Base-by-base conservation (phyloP, 805 yeast species). In the Wickerhamiella sorbophila region DNA sequence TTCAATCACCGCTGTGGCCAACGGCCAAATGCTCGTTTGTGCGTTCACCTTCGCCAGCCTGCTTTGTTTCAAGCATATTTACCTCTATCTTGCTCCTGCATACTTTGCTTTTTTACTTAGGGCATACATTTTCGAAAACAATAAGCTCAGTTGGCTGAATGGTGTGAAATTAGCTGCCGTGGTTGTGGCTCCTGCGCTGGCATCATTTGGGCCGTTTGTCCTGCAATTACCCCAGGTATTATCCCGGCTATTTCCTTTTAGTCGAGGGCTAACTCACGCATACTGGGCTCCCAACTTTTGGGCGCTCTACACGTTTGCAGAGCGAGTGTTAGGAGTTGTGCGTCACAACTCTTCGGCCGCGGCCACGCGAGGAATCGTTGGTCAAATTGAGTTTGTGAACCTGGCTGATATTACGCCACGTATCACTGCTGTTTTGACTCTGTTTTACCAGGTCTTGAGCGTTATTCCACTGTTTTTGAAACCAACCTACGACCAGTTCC, bases 201-300 rank as follows among this genome's bases (percentile, higher is more conserved):
- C 75, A 4, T 85, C 94, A 8, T 84, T 87, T 64, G 79, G 69
- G 1, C 97, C 97, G 1, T 87, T 87, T 54, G 59, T 71, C 5
- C 72, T 71, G 51, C 81, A 76, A 27, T 53, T 81, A 38, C 78
- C 81, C 0, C 74, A 83, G 47, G 60, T 91, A 15, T 38, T 84
- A 6, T 55, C 63, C 4, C 68, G 98, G 36, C 62, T 91, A 26
- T 91, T 91, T 62, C 98, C 98, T 4, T 88, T 88, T 57, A 79
- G 93, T 39, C 69, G 97, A 57, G 97, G 97, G 1, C 67, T 91
- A 31, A 91, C 96, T 4, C 98, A 91, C 61, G 95, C 97, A 0
- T 91, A 91, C 62, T 91, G 98, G 97, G 97, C 98, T 1, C 97
- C 99, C 14, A 91, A 91, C 54, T 66, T 86, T 37, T 91, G 99